phyloP scores from a whole-genome alignment of 495 filamentous ascomycete species.

The Daldinia decipiens region DNA sequence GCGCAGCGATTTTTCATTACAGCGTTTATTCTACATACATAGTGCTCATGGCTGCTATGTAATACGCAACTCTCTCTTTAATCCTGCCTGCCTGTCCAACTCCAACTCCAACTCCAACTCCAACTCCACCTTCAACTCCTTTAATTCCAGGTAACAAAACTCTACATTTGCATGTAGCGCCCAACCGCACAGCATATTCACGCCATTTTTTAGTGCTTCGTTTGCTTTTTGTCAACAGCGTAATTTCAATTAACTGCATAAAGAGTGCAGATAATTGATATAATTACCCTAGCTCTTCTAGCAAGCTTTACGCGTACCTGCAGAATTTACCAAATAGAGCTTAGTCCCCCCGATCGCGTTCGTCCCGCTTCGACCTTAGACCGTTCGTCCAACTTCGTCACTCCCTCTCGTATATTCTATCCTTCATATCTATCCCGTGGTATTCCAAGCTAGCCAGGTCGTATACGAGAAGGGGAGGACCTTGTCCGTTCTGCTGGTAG shows the following conservation, averaged over 20 bases:
- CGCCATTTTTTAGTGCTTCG: constrained; percentile 2
- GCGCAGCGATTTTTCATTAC: constrained; percentile 23
- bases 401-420: background rate
- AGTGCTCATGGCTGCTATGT: background rate
- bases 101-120: too few relatives aligned
- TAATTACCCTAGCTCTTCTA: background rate
- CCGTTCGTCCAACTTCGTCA: constrained; percentile 1
- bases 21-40: constrained; percentile 25
- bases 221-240: background rate
- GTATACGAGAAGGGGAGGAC: constrained; percentile 5
- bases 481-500: constrained; percentile 6
- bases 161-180: background rate
- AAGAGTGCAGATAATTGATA: constrained; percentile 4
- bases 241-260: background rate
- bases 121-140: constrained; percentile 3
- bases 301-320: constrained; percentile 21
- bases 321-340: constrained; percentile 15
- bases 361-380: constrained; percentile 2
- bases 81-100: background rate
- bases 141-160: constrained; percentile 6
- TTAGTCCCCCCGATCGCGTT: constrained; percentile 22
- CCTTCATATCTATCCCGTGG: background rate
- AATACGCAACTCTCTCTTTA: constrained; percentile 13
- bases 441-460: background rate
- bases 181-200: background rate